Evolutionary conservation across 2,329 filamentous ascomycete species (phyloP), one percentile per base, ranked within the genome.

Genomic region (Xylariaceae sp.): DNA sequence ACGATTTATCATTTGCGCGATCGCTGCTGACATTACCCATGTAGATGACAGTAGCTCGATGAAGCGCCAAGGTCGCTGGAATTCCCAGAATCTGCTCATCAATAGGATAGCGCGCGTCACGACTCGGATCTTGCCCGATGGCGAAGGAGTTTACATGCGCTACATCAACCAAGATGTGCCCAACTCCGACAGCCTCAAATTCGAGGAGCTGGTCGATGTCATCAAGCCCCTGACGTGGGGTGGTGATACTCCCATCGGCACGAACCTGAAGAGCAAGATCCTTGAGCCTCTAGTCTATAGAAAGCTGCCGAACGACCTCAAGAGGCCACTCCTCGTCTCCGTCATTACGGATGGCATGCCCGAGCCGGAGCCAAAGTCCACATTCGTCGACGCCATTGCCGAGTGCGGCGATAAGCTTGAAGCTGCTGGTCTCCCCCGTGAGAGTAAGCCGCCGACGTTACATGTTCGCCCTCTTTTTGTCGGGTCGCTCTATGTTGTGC

Each of bases 11-110:
- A n/a, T 26, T 5, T 23, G 13, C 18, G 7, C 20, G 24, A 18
- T n/a, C n/a, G n/a, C n/a, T 27, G 36, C 37, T 50, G 26, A 32
- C 10, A 9, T 30, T 30, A 15, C 20, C 16, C 16, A 20, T 13
- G n/a, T 21, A 62, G 57, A 62, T 50, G 59, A 62, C 47, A 62
- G 59, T 36, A 30, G 16, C 10, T 62, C 59, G 7, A 60, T 58
- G 54, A 49, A 33, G 35, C 32, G 24, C 23, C 54, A 53, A 27
- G 27, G 45, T 21, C 57, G 58, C n/a, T 60, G 58, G 53, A 39
- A 40, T 9, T n/a, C n/a, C 37, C 55, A 61, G 27, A 51, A 39
- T 15, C 37, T 33, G 15, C 52, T 60, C 30, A 45, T 48, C 24
- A 36, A 26, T n/a, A 21, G 55, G 20, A 62, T 60, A 26, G 42